Evolutionary conservation across 2,329 filamentous ascomycete genomes (phyloP).

Genomic region (Alternaria ventricosa): DNA sequence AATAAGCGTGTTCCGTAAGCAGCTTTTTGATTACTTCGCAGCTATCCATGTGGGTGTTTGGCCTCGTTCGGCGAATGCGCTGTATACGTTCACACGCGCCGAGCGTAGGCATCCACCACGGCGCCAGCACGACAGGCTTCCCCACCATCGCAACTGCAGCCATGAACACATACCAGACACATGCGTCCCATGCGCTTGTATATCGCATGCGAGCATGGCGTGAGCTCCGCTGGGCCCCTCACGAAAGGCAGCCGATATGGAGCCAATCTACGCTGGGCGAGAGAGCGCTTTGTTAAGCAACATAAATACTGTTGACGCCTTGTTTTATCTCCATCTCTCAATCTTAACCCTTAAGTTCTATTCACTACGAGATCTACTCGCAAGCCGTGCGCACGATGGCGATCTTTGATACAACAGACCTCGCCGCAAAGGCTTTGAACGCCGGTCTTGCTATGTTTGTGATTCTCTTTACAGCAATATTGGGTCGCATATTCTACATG

Average conservation of each 20-base stretch:
- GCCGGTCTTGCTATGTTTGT: conserved; percentile 4
- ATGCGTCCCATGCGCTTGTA: neutral
- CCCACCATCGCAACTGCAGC: neutral
- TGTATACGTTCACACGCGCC: neutral
- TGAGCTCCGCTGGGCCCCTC: neutral
- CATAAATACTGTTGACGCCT: neutral
- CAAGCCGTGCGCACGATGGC: neutral
- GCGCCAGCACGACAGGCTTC: neutral
- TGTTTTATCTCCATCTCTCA: neutral
- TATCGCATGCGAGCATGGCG: neutral
- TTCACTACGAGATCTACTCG: neutral
- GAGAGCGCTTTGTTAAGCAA: neutral
- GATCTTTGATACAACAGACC: neutral
- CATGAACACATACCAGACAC: neutral
- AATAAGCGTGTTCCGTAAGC: neutral
- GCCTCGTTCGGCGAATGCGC: neutral
- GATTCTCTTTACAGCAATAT: conserved; percentile 9
- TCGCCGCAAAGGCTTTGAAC: conserved; percentile 1
- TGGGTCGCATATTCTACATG: conserved; percentile 42
- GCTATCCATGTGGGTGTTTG: neutral
- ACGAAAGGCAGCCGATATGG: neutral
- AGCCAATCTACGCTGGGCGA: neutral
- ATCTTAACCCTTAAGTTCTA: neutral
- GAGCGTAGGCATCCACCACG: neutral
- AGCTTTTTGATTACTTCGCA: neutral